phyloP scores from a whole-genome alignment of 495 filamentous ascomycete genomes.

The Aspergillus sclerotioniger region DNA sequence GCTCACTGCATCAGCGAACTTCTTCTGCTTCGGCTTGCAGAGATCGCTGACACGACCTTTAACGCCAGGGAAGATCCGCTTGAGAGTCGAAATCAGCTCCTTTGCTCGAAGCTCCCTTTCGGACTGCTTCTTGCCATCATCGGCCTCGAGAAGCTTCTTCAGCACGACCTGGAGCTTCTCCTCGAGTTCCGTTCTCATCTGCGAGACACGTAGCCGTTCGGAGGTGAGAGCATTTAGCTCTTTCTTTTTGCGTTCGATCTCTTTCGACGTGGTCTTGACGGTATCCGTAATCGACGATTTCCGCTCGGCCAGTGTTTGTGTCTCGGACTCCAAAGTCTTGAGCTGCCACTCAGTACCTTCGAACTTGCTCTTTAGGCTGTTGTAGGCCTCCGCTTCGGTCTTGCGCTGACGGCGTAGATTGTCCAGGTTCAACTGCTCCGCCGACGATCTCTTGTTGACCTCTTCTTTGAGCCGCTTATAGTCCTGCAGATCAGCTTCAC shows the following conservation, averaged over 20 bases:
- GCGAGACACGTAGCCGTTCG: slow-evolving; percentile 73
- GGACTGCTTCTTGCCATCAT: slow-evolving; percentile 77
- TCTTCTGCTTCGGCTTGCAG: slow-evolving; percentile 94
- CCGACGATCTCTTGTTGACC: slow-evolving; percentile 78
- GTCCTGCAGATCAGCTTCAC: slow-evolving; percentile 81
- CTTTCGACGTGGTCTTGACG: slow-evolving; percentile 64
- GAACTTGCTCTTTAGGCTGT: slow-evolving; percentile 81
- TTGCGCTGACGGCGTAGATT: slow-evolving; percentile 80
- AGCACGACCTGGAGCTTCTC: slow-evolving; percentile 84
- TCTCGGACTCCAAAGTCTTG: slow-evolving; percentile 70
- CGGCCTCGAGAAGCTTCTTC: slow-evolving; percentile 74
- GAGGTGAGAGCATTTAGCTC: slow-evolving; percentile 81
- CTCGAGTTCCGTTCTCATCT: slow-evolving; percentile 81
- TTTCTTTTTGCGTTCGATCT: slow-evolving; percentile 88
- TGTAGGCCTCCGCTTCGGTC: slow-evolving; percentile 85
- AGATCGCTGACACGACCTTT: slow-evolving; percentile 87
- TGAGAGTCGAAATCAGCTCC: slow-evolving; percentile 79
- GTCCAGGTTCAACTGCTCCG: slow-evolving; percentile 79
- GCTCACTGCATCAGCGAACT: slow-evolving; percentile 87
- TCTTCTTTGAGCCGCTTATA: slow-evolving; percentile 84
- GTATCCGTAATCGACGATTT: slow-evolving; percentile 55
- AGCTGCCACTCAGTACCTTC: slow-evolving; percentile 71
- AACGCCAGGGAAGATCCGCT: slow-evolving; percentile 88
- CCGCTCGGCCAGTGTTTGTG: slow-evolving; percentile 65
- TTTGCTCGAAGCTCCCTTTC: slow-evolving; percentile 74